A percentile compares a stretch with the other conserved stretches of the same genome.
phyloP scores from a whole-genome alignment of 1,284 basidiomycete species.

The Coniferiporia sulphurascens region DNA sequence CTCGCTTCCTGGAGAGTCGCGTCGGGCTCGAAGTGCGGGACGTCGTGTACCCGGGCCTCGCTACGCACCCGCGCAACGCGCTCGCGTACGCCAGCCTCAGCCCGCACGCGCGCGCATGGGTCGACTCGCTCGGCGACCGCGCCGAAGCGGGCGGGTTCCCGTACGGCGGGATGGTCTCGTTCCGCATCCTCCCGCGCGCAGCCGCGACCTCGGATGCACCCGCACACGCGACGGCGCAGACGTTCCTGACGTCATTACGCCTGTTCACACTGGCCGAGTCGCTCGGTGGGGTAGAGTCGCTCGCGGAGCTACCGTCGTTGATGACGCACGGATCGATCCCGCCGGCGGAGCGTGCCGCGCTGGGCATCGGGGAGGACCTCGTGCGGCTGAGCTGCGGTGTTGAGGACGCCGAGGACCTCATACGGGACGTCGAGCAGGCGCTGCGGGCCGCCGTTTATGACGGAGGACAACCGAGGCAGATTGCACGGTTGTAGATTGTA shows the following conservation, averaged over 20 bases:
- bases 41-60: constrained; percentile 86
- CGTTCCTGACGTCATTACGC: constrained; percentile 64
- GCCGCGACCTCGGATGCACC: constrained; percentile 22
- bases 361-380: constrained; percentile 82
- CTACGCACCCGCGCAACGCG: constrained; percentile 52
- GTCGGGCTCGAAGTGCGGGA: constrained; percentile 52
- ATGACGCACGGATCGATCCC: constrained; percentile 88
- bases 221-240: constrained; percentile 44
- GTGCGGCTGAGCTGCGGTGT: constrained; percentile 85
- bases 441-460: constrained; percentile 43
- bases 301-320: constrained; percentile 77
- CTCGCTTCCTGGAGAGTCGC: constrained; percentile 54
- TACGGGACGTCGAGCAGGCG: constrained; percentile 70
- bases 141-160: constrained; percentile 55
- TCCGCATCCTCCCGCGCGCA: constrained; percentile 56
- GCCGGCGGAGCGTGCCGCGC: constrained; percentile 54
- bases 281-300: constrained; percentile 87
- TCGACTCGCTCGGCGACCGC: constrained; percentile 40
- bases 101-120: constrained; percentile 65
- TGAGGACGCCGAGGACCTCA: constrained; percentile 82
- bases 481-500: not conserved
- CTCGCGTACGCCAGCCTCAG: constrained; percentile 63
- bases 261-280: constrained; percentile 88
- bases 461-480: not conserved
- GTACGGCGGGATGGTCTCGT: constrained; percentile 81